Evolutionary conservation across 305 asterid species (phyloP).

Genomic region (Petunia hybrid): DNA sequence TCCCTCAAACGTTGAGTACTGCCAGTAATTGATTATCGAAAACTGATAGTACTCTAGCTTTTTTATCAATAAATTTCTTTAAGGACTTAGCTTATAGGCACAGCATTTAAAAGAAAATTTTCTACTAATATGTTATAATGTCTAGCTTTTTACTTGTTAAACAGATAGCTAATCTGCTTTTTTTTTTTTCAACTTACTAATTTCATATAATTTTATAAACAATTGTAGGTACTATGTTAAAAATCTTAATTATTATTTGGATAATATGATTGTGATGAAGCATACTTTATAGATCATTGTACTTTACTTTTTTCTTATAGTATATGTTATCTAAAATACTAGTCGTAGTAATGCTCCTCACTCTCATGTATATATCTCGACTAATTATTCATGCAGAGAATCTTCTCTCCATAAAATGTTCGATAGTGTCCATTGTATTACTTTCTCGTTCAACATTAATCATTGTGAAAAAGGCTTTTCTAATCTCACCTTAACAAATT

Average conservation of each 20-base stretch:
- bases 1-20: neutral
- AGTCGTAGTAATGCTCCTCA: neutral
- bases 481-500: neutral
- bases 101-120: too few relatives aligned
- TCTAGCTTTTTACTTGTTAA: neutral
- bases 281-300: neutral
- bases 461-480: neutral
- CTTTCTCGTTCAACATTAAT: neutral
- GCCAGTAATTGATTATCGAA: neutral
- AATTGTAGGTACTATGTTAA: too few relatives aligned
- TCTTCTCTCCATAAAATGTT: neutral
- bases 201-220: too few relatives aligned
- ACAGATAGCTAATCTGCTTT: neutral
- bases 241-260: neutral
- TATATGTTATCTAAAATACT: neutral
- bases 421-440: neutral
- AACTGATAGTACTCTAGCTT: neutral
- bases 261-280: neutral
- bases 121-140: neutral
- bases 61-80: too few relatives aligned
- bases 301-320: neutral
- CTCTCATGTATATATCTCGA: neutral
- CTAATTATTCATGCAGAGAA: neutral
- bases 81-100: neutral
- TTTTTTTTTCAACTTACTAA: neutral